Evolutionary conservation across 306 rosid genomes (phyloP), one percentile per base, ranked within the genome.

Genomic region (Dicorynia guianensis): DNA sequence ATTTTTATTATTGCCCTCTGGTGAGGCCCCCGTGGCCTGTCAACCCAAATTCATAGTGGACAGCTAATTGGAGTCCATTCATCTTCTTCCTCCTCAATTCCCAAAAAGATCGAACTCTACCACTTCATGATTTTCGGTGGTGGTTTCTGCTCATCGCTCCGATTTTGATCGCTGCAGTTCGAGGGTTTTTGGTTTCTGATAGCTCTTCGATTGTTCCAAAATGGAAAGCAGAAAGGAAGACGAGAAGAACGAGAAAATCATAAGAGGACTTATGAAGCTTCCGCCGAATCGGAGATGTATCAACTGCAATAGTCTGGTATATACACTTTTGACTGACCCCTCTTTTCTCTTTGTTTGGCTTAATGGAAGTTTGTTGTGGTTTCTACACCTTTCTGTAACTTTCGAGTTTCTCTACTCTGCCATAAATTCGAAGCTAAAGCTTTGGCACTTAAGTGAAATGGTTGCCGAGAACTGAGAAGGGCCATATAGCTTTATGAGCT

Each of bases 211-310:
- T 64, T 52, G 66, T 76, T 33, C 38, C 44, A 72, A 67, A 76
- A 89, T 90, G 96, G 93, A 86, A 56, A 92, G 85, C 79, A 88
- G 90, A 79, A 92, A 89, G 72, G 86, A 86, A 81, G 96, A 90
- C 66, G 93, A 90, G 83, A 87, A 88, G 73, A 90, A 84, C 68
- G 97, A 92, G 89, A 92, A 81, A 88, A 88, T 92, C 49, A 92
- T 90, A 5, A 82, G 97, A 48, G 97, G 97, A 15, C 93, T 92
- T n/a, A 88, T 92, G 97, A 92, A 92, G 92, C 97, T 92, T 66
- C 97, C 97, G 1, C 97, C 97, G 0, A 92, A 92, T 88, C 89
- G 97, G 59, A 80, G 82, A 72, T 92, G 97, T 69, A 90, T 92
- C 62, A 92, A 92, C 89, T 92, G 97, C 69, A 88, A 92, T 56